Percentiles rank a stretch among this genome's conserved stretches.
These are phyloP conservation scores for Puccinellia tenuiflora DNA, from an alignment of 176 grass and related monocot species.

Conservation along the genomic window DNA sequence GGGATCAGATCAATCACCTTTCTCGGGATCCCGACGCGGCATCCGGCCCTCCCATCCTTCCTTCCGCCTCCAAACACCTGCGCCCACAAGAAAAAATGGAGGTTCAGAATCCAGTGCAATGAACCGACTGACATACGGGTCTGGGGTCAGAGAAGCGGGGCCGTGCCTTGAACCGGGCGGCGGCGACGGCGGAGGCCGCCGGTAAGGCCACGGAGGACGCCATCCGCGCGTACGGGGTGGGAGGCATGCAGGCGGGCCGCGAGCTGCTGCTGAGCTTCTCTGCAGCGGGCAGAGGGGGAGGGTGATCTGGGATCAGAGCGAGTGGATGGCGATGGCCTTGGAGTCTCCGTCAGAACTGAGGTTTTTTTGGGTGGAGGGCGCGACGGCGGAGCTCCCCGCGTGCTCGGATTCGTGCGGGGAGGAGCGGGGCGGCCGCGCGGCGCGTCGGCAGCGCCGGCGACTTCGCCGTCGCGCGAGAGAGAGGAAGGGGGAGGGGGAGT, in stretches of 20 bases:
- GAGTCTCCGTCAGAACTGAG: conserved; percentile 23
- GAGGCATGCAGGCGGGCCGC: background rate
- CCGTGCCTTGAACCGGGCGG: conserved; percentile 30
- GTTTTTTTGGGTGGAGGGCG: too few species aligned
- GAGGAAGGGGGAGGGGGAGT: too few species aligned
- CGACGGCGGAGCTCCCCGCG: too few species aligned
- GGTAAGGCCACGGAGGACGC: conserved; percentile 20
- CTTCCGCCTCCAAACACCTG: conserved; percentile 23
- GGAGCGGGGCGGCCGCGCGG: too few species aligned
- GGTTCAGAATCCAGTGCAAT: background rate
- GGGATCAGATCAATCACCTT: background rate
- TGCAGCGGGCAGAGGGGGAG: background rate
- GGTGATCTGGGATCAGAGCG: background rate
- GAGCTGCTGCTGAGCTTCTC: background rate
- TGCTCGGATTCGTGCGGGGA: too few species aligned
- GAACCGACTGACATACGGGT: background rate
- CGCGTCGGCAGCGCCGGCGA: too few species aligned
- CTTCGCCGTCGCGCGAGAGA: too few species aligned
- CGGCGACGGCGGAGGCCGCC: conserved; percentile 24
- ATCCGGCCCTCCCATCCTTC: background rate
- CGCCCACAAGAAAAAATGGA: background rate
- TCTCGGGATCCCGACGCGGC: conserved; percentile 33
- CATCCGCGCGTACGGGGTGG: conserved; percentile 2
- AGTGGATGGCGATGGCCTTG: conserved; percentile 34
- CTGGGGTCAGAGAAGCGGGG: too few species aligned